Percentiles rank a stretch among this genome's conserved stretches.
These are phyloP conservation scores for Globisporangium takayamanum DNA, from an alignment of 352 stramenopile genomes.

Conservation along the genomic window DNA sequence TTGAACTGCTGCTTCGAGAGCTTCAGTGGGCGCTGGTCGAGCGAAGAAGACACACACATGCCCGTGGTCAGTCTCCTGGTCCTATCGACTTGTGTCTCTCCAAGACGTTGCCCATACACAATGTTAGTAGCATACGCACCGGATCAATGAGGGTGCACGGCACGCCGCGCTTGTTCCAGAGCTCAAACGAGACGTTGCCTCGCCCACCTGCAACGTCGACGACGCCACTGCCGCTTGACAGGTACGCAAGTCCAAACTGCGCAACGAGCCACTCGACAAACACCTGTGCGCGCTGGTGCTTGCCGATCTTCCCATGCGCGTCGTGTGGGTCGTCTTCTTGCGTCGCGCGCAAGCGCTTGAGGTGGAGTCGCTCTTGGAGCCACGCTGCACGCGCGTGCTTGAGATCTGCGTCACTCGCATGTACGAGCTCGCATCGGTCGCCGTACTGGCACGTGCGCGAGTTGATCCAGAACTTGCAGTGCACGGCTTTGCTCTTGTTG, in stretches of 20 bases:
- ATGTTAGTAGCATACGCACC: constrained; percentile 19
- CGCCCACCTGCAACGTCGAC: constrained; percentile 78
- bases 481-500: constrained; percentile 5
- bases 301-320: constrained; percentile 62
- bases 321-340: constrained; percentile 59
- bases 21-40: constrained; percentile 55
- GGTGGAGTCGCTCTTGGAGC: constrained; percentile 50
- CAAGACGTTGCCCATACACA: not conserved
- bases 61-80: not conserved
- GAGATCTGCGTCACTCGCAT: constrained; percentile 37
- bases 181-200: constrained; percentile 78
- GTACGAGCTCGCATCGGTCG: constrained; percentile 57
- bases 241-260: constrained; percentile 45
- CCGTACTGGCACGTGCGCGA: constrained; percentile 62
- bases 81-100: not conserved
- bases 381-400: constrained; percentile 50
- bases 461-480: constrained; percentile 87
- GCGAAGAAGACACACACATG: constrained; percentile 5
- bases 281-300: constrained; percentile 60
- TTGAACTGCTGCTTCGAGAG: constrained; percentile 66
- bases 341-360: constrained; percentile 49
- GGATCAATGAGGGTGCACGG: constrained; percentile 76
- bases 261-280: constrained; percentile 76
- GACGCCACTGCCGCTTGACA: constrained; percentile 50
- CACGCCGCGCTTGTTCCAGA: constrained; percentile 77